These are phyloP conservation scores for Isoetes engelmannii DNA, from an alignment of 83 land plant genomes.

Conservation along the genomic window DNA sequence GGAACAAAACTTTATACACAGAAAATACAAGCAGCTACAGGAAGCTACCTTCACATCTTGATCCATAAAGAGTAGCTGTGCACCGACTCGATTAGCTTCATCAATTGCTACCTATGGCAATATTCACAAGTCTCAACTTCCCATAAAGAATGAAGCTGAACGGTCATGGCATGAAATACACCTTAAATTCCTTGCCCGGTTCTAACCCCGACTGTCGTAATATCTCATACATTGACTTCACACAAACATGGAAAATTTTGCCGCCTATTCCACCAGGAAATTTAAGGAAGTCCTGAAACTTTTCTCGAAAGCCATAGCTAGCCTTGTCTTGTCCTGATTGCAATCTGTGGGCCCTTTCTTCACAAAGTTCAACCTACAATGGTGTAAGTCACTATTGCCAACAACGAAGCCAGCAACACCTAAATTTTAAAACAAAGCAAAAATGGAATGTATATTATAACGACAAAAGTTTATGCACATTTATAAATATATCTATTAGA, in stretches of 20 bases:
- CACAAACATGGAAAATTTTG: slow-evolving; percentile 16
- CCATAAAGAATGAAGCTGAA: not conserved
- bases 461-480: too few relatives aligned
- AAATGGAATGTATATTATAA: too few relatives aligned
- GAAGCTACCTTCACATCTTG: slow-evolving; percentile 28
- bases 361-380: slow-evolving; percentile 32
- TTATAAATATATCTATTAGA: too few relatives aligned
- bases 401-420: too few relatives aligned
- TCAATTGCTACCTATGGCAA: slow-evolving; percentile 34
- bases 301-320: slow-evolving; percentile 14
- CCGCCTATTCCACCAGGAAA: slow-evolving; percentile 25
- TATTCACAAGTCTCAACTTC: not conserved
- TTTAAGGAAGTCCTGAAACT: slow-evolving; percentile 21
- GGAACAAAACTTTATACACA: not conserved
- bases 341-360: slow-evolving; percentile 23
- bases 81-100: slow-evolving; percentile 30
- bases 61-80: slow-evolving; percentile 30
- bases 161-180: not conserved
- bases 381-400: too few relatives aligned
- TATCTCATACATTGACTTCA: slow-evolving; percentile 24
- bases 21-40: not conserved
- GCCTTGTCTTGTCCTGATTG: slow-evolving; percentile 12
- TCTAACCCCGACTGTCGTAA: slow-evolving; percentile 32
- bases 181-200: slow-evolving; percentile 44
- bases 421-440: too few relatives aligned